Conservation (phyloP, 2,329 filamentous ascomycete species). For the Leptodontidium sp. region DNA sequence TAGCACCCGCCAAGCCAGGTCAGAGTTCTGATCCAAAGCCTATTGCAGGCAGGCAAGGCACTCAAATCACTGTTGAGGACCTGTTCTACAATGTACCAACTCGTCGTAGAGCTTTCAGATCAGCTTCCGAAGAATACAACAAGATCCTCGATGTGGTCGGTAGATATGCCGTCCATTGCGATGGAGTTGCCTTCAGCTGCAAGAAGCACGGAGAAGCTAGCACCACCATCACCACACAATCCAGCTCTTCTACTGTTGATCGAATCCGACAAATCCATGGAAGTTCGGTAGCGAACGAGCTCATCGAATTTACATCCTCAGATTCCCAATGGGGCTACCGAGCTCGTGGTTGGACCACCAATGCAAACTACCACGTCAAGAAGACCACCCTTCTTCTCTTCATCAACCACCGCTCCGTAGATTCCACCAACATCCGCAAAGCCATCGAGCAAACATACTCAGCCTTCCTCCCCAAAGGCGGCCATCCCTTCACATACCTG, state of each 20-base stretch:
- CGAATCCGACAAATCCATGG: conserved; percentile 92
- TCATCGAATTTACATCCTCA: conserved; percentile 76
- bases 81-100: conserved; percentile 97
- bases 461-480: conserved; percentile 88
- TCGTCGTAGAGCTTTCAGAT: conserved; percentile 87
- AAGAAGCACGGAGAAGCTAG: conserved; percentile 94
- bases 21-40: conserved; percentile 87
- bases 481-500: conserved; percentile 92
- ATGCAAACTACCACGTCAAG: conserved; percentile 94
- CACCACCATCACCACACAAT: conserved; percentile 80
- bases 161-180: conserved; percentile 90
- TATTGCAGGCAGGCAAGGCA: conserved; percentile 86
- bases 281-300: conserved; percentile 82
- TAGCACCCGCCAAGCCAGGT: conserved; percentile 85
- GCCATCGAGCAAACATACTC: conserved; percentile 91
- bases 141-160: conserved; percentile 97
- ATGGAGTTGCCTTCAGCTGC: conserved; percentile 92
- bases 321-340: conserved; percentile 86
- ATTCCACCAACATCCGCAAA: conserved; percentile 87
- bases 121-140: conserved; percentile 91
- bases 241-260: conserved; percentile 76
- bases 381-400: conserved; percentile 88
- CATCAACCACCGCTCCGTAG: conserved; percentile 95
- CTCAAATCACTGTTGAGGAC: conserved; percentile 96
- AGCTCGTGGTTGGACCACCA: conserved; percentile 82